These are phyloP conservation scores for Penicillium pancosmium DNA, from an alignment of 495 filamentous ascomycete genomes.

Conservation along the genomic window DNA sequence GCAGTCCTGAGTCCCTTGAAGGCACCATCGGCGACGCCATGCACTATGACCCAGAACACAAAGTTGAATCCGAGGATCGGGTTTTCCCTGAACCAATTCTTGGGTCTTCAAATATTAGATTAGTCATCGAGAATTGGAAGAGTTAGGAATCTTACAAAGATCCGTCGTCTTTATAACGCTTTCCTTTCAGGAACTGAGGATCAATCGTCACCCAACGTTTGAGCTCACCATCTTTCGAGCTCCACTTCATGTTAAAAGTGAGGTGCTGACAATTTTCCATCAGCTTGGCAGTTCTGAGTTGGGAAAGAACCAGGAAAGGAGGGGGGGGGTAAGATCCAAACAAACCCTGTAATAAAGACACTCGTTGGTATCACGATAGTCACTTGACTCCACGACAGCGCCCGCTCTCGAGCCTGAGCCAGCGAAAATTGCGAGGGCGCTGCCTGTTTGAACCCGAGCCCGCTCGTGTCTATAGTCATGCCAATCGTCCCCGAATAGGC, in stretches of 20 bases:
- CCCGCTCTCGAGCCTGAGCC: slow-evolving; percentile 22
- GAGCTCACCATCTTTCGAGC: slow-evolving; percentile 5
- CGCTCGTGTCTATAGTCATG: slow-evolving; percentile 28
- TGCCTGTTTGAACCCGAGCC: slow-evolving; percentile 21
- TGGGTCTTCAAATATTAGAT: slow-evolving; percentile 13
- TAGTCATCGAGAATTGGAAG: not conserved
- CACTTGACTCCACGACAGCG: slow-evolving; percentile 27
- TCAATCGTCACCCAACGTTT: slow-evolving; percentile 26
- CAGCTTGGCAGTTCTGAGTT: not conserved
- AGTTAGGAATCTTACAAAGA: slow-evolving; percentile 16
- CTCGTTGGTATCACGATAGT: slow-evolving; percentile 25
- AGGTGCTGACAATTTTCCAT: slow-evolving; percentile 15
- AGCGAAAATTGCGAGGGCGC: slow-evolving; percentile 24
- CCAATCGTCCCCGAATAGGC: slow-evolving; percentile 19
- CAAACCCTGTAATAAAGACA: slow-evolving; percentile 31
- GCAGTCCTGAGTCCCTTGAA: slow-evolving; percentile 25
- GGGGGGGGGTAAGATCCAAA: not conserved
- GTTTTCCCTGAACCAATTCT: slow-evolving; percentile 26
- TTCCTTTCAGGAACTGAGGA: slow-evolving; percentile 27
- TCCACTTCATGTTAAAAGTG: slow-evolving; percentile 24
- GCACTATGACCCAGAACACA: slow-evolving; percentile 25
- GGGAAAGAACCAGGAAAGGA: not conserved
- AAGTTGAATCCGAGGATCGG: slow-evolving; percentile 24
- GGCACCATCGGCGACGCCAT: slow-evolving; percentile 23
- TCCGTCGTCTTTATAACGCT: slow-evolving; percentile 15